Evolutionary conservation across 1,284 basidiomycete genomes (phyloP).

Genomic region (Cerioporus squamosus): DNA sequence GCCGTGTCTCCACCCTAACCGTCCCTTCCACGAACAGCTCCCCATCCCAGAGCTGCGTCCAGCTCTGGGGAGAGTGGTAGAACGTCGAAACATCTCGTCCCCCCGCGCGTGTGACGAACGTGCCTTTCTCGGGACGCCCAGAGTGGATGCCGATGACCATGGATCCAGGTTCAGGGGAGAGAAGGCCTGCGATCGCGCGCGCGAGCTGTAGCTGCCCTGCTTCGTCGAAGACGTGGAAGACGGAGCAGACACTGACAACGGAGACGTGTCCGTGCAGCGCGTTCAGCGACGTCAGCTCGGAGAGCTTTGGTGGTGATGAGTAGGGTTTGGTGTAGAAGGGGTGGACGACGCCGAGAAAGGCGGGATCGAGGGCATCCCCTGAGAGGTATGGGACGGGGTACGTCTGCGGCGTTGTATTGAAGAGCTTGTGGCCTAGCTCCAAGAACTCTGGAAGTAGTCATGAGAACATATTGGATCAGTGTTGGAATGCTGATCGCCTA

Average conservation of each 20-base stretch:
- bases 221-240: slow-evolving; percentile 55
- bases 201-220: slow-evolving; percentile 44
- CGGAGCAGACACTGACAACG: slow-evolving; percentile 46
- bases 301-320: slow-evolving; percentile 35
- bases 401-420: slow-evolving; percentile 34
- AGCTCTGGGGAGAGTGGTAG: slow-evolving; percentile 30
- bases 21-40: slow-evolving; percentile 39
- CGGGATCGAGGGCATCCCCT: slow-evolving; percentile 44
- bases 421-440: slow-evolving; percentile 35
- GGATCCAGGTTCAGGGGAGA: slow-evolving; percentile 39
- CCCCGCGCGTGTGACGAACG: background rate
- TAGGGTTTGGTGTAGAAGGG: slow-evolving; percentile 28
- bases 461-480: background rate
- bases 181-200: slow-evolving; percentile 40
- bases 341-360: slow-evolving; percentile 29
- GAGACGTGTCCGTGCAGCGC: slow-evolving; percentile 46
- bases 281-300: slow-evolving; percentile 40
- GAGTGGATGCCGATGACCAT: slow-evolving; percentile 40
- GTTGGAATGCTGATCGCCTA: slow-evolving; percentile 4
- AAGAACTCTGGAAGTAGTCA: slow-evolving; percentile 25
- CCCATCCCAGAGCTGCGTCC: slow-evolving; percentile 44
- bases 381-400: slow-evolving; percentile 47
- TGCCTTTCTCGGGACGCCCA: slow-evolving; percentile 25
- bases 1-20: slow-evolving; percentile 34
- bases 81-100: background rate